phyloP scores from a whole-genome alignment of 306 rosid species.

The Cucumis hystrix region DNA sequence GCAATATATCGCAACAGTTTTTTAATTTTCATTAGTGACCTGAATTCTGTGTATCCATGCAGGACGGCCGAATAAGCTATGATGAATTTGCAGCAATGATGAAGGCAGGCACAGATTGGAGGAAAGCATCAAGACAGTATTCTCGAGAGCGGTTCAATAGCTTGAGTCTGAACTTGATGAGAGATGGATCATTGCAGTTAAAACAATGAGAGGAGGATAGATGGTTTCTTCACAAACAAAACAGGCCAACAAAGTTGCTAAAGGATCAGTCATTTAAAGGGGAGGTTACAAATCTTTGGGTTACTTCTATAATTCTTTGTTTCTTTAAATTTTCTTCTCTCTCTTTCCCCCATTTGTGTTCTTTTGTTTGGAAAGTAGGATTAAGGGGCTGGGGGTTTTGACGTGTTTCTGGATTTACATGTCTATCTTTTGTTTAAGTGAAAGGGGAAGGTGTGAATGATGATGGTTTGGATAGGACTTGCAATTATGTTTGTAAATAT shows the following conservation, averaged over 20 bases:
- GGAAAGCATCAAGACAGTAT: constrained; percentile 94
- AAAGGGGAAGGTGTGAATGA: background rate
- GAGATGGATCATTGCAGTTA: constrained; percentile 57
- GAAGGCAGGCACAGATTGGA: constrained; percentile 99
- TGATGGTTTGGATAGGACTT: background rate
- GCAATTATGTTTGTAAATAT: background rate
- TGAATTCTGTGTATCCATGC: constrained; percentile 14
- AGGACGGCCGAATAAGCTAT: constrained; percentile 87
- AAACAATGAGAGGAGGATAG: constrained; percentile 14
- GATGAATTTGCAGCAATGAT: constrained; percentile 84
- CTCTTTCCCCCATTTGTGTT: background rate
- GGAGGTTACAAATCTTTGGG: background rate
- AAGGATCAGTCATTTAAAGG: background rate
- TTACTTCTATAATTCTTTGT: background rate
- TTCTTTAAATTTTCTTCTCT: background rate
- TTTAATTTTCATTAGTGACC: background rate
- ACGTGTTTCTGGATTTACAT: background rate
- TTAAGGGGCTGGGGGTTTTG: background rate
- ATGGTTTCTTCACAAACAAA: background rate
- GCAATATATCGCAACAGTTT: background rate
- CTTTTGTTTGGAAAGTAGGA: background rate
- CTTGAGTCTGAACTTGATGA: constrained; percentile 56
- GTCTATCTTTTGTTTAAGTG: background rate
- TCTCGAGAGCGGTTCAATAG: constrained; percentile 81
- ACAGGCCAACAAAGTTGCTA: background rate